Evolutionary conservation across 257 asterid genomes (phyloP), one percentile per base, ranked within the genome.

Genomic region (Penstemon eatonii): DNA sequence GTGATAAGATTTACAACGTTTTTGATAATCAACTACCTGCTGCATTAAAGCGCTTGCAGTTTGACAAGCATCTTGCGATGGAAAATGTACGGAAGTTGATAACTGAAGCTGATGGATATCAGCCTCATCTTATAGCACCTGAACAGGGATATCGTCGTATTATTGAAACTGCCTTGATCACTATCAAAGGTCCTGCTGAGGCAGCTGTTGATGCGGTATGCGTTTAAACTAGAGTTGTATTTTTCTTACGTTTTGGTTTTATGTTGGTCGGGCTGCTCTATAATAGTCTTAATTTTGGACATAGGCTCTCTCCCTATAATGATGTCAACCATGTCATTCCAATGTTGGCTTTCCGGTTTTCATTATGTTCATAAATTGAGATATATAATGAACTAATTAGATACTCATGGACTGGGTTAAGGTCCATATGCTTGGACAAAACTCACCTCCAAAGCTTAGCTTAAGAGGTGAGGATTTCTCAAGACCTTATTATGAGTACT

Each of bases 91-190:
- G 89, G 56, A 89, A 86, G 69, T 71, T 86, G 60, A 78, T 86
- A 51, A 84, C 93, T 46, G 89, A 88, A 75, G 96, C 96, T 40
- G 96, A 88, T 76, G 96, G 96, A 53, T 88, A 88, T 70, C 93
- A 88, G 66, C 93, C 96, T 6, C 96, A 88, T 78, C 86, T 88
- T 63, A 88, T 88, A 66, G 96, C 96, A 60, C 96, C 93, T 0
- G 96, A 88, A 67, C 87, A 88, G 79, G 96, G 96, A 55, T 88
- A 86, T 54, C 90, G 90, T 9, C 90, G 90, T 71, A 89, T 88
- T 42, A 88, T 86, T 74, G 93, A 86, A 76, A 84, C 90, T 44
- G 82, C 93, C 65, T 62, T 88, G 77, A 56, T 79, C 68, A 78
- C 90, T 18, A 79, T 88, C 76, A 88, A 81, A 73, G 96, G 96